Base-by-base conservation (phyloP, 352 stramenopile genomes). In the Globisporangium cylindrosporum region DNA sequence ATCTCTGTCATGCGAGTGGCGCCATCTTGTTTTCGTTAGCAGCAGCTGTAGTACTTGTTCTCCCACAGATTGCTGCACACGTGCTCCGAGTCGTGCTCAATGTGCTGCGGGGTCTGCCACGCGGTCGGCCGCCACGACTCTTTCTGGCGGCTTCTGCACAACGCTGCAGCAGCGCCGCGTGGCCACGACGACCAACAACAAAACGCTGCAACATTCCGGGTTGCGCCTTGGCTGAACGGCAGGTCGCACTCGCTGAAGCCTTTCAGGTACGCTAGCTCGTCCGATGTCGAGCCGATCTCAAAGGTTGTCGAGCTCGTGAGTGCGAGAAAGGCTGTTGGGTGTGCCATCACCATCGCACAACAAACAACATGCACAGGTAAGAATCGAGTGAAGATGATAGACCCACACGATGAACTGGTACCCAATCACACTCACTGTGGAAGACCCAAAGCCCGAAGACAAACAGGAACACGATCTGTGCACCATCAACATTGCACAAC, bases 31-130 rank as follows among this genome's bases (percentile, higher is more conserved):
- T 18, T 56, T 15, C 27, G 24, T 72, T 48, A 87, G 70, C 81
- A 89, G 71, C 78, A 89, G 55, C 78, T 89, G 58, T 78, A 89
- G 71, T 88, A 88, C 49, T 81, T 80, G 72, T 89, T 91, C 65
- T 89, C 77, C 79, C 83, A 90, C 5, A 87, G 29, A 27, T 88
- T 78, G 59, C 81, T 63, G 32, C 78, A 89, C 15, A 86, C 72
- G 34, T 68, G 73, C 12, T 77, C 68, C 32, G 69, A 77, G 60
- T 90, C 76, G 25, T 80, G 75, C 4, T 88, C 70, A 27, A 88
- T 73, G 74, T 46, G 78, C 60, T 60, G 38, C 9, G 69, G 71
- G n/a, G 43, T n/a, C 18, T 20, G 51, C 73, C 75, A 86, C 4
- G 49, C 54, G 51, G 22, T 62, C 3, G 79, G 76, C 15, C 4